Evolutionary conservation across 139 green algal genomes (phyloP).

Genomic region (Picochlorum sp.): DNA sequence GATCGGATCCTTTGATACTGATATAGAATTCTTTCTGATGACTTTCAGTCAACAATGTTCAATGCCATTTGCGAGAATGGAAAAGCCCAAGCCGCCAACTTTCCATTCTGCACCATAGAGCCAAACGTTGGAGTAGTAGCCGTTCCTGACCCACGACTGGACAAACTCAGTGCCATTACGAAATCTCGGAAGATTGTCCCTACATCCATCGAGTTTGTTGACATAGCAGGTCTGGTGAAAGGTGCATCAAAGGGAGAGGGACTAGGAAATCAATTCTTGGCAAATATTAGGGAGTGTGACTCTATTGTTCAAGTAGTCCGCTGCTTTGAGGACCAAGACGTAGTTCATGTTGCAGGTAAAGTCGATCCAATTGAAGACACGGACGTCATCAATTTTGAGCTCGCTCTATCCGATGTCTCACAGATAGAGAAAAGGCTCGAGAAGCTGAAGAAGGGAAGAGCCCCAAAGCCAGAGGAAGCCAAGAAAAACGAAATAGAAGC

Average conservation of each 20-base stretch:
- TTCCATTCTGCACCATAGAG: slow-evolving; percentile 98
- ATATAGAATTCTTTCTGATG: no score
- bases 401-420: slow-evolving; percentile 78
- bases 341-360: slow-evolving; percentile 85
- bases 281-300: slow-evolving; percentile 92
- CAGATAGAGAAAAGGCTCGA: slow-evolving; percentile 83
- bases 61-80: slow-evolving; percentile 92
- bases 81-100: slow-evolving; percentile 90
- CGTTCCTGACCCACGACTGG: slow-evolving; percentile 40
- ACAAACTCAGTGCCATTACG: slow-evolving; percentile 32
- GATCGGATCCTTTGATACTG: slow-evolving; percentile 41
- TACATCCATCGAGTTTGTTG: slow-evolving; percentile 93
- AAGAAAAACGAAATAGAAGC: slow-evolving; percentile 58
- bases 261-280: slow-evolving; percentile 97
- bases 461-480: slow-evolving; percentile 62
- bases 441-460: slow-evolving; percentile 64
- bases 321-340: slow-evolving; percentile 93
- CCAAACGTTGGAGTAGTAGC: slow-evolving; percentile 69
- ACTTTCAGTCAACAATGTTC: slow-evolving; percentile 86
- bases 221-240: slow-evolving; percentile 93
- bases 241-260: slow-evolving; percentile 82
- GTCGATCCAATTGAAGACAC: slow-evolving; percentile 54
- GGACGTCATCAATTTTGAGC: slow-evolving; percentile 93
- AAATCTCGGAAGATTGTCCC: slow-evolving; percentile 63
- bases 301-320: slow-evolving; percentile 90